These are phyloP conservation scores for Eucalyptus marginata DNA, from an alignment of 345 rosid species.

Conservation along the genomic window DNA sequence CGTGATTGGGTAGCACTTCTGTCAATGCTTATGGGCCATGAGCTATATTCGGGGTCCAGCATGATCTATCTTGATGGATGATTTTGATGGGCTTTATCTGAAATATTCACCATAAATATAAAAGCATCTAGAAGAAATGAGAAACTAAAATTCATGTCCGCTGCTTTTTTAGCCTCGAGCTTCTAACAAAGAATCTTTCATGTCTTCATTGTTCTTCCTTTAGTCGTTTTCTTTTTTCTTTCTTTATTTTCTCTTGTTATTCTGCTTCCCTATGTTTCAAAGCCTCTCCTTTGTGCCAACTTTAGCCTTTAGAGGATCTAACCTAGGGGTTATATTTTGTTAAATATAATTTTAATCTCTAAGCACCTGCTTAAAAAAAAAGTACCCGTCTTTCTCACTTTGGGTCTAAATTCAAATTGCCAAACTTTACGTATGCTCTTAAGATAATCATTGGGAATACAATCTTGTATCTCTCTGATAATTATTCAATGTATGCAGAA, in stretches of 20 bases:
- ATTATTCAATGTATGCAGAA: neutral
- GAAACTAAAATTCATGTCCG: neutral
- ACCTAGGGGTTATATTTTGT: neutral
- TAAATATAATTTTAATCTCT: neutral
- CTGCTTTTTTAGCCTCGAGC: neutral
- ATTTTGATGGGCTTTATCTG: neutral
- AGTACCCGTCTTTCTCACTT: neutral
- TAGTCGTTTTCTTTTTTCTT: neutral
- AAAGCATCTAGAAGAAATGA: neutral
- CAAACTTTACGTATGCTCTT: neutral
- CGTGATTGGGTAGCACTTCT: neutral
- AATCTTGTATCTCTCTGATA: neutral
- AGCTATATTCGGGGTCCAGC: neutral
- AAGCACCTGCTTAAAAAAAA: neutral
- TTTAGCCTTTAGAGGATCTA: neutral
- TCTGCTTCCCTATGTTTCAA: neutral
- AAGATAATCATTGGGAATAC: neutral
- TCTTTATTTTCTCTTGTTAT: neutral
- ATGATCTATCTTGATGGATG: neutral
- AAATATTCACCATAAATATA: neutral
- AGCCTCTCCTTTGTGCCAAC: neutral
- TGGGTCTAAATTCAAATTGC: neutral
- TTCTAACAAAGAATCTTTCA: neutral
- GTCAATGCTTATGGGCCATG: neutral
- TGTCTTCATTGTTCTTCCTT: neutral